Conservation (phyloP, 2,329 filamentous ascomycete genomes). For the Fusarium chlamydosporum region DNA sequence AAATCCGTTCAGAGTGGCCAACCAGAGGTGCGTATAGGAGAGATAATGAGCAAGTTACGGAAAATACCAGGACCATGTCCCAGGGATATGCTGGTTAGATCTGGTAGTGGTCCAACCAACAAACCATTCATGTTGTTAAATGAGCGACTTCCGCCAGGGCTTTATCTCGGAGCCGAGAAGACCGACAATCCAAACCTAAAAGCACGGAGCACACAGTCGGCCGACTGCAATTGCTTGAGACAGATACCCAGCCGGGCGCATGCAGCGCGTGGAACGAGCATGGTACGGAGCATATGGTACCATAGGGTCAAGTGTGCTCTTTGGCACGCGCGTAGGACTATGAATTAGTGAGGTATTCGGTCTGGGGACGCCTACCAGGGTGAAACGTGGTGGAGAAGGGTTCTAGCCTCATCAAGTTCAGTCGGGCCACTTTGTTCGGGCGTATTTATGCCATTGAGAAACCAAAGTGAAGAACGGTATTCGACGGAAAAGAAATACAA, state of each 20-base stretch:
- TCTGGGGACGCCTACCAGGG: slow-evolving; percentile 39
- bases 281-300: slow-evolving; percentile 37
- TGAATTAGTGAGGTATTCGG: slow-evolving; percentile 19
- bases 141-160: slow-evolving; percentile 7
- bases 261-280: slow-evolving; percentile 36
- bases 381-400: slow-evolving; percentile 38
- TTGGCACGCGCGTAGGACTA: slow-evolving; percentile 7
- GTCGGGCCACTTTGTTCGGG: slow-evolving; percentile 26
- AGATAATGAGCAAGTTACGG: slow-evolving; percentile 9
- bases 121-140: slow-evolving; percentile 3
- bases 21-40: slow-evolving; percentile 5
- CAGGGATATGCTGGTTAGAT: slow-evolving; percentile 19
- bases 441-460: slow-evolving; percentile 13
- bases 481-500: slow-evolving; percentile 1
- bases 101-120: slow-evolving; percentile 7
- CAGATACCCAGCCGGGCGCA: slow-evolving; percentile 27
- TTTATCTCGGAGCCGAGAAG: slow-evolving; percentile 46
- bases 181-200: slow-evolving; percentile 29
- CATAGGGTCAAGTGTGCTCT: slow-evolving; percentile 12
- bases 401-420: slow-evolving; percentile 33
- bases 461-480: slow-evolving; percentile 20
- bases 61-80: slow-evolving; percentile 11
- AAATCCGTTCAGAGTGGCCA: background rate
- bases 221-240: slow-evolving; percentile 38
- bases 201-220: slow-evolving; percentile 41